These are phyloP conservation scores for Ophiostoma pallidulum DNA, from an alignment of 2,329 filamentous ascomycete genomes.

Conservation along the genomic window DNA sequence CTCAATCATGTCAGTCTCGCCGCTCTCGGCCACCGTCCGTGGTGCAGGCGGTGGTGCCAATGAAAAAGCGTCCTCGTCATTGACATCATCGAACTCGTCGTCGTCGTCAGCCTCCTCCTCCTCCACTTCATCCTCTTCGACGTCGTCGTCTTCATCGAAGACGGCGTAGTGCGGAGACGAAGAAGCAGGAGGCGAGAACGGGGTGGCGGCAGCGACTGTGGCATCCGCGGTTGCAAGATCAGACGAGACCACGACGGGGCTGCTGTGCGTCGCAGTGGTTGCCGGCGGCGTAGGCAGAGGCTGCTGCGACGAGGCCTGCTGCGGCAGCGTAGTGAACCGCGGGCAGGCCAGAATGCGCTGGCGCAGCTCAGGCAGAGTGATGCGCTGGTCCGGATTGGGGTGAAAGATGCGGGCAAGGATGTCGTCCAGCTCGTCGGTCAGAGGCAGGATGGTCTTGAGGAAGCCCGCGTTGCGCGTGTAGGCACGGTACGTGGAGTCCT, in stretches of 20 bases:
- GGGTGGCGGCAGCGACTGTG: too few relatives aligned
- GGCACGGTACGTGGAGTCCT: conserved; percentile 91
- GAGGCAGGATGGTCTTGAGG: conserved; percentile 81
- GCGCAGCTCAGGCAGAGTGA: conserved; percentile 71
- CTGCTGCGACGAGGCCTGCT: conserved; percentile 14
- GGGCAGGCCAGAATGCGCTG: conserved; percentile 67
- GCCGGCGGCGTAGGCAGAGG: conserved; percentile 31
- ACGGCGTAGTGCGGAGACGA: conserved; percentile 5
- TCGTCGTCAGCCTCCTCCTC: conserved; percentile 19
- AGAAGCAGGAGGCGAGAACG: neutral
- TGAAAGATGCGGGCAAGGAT: conserved; percentile 86
- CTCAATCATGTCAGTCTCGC: neutral
- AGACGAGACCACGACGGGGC: conserved; percentile 31
- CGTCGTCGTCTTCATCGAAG: conserved; percentile 17
- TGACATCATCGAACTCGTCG: conserved; percentile 12
- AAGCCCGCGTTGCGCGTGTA: conserved; percentile 80
- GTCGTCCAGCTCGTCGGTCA: conserved; percentile 80
- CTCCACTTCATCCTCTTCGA: conserved; percentile 32
- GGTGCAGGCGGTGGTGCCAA: too few relatives aligned
- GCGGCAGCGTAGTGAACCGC: conserved; percentile 49
- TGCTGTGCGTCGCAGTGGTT: conserved; percentile 32
- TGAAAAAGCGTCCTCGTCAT: too few relatives aligned
- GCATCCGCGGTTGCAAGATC: neutral
- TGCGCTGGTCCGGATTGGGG: conserved; percentile 71
- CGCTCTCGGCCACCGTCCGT: too few relatives aligned